These are phyloP conservation scores for Ceriops tagal DNA, from an alignment of 345 rosid genomes.

Conservation along the genomic window DNA sequence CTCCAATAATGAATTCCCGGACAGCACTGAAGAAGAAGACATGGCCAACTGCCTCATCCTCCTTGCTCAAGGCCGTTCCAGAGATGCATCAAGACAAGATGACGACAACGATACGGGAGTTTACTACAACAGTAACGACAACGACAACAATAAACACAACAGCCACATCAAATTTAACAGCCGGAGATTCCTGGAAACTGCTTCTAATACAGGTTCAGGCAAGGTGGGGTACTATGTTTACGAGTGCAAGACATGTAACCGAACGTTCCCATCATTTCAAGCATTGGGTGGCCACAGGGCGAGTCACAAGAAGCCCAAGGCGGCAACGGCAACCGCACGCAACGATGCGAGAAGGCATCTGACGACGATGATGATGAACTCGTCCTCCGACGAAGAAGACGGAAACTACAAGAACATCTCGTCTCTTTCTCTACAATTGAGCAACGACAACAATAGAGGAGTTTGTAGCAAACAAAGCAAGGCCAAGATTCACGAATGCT, in stretches of 20 bases:
- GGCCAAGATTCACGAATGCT: slow-evolving; percentile 81
- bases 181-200: slow-evolving; percentile 59
- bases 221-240: slow-evolving; percentile 76
- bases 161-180: slow-evolving; percentile 45
- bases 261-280: slow-evolving; percentile 88
- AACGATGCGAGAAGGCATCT: slow-evolving; percentile 11
- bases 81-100: slow-evolving; percentile 15
- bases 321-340: not conserved
- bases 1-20: slow-evolving; percentile 29
- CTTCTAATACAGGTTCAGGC: slow-evolving; percentile 38
- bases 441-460: slow-evolving; percentile 11
- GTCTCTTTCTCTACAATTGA: slow-evolving; percentile 60
- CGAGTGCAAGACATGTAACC: slow-evolving; percentile 87
- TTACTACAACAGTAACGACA: not conserved
- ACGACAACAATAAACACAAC: not conserved
- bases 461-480: slow-evolving; percentile 20
- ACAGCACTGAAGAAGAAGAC: slow-evolving; percentile 63
- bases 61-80: slow-evolving; percentile 63
- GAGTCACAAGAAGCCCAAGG: slow-evolving; percentile 87
- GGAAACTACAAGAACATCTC: slow-evolving; percentile 38
- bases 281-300: slow-evolving; percentile 98
- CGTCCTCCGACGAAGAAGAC: slow-evolving; percentile 35
- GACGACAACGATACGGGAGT: slow-evolving; percentile 16
- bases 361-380: too few relatives aligned
- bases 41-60: slow-evolving; percentile 95